These are phyloP conservation scores for Trichoderma gracile DNA, from an alignment of 2,329 filamentous ascomycete genomes.

Conservation along the genomic window DNA sequence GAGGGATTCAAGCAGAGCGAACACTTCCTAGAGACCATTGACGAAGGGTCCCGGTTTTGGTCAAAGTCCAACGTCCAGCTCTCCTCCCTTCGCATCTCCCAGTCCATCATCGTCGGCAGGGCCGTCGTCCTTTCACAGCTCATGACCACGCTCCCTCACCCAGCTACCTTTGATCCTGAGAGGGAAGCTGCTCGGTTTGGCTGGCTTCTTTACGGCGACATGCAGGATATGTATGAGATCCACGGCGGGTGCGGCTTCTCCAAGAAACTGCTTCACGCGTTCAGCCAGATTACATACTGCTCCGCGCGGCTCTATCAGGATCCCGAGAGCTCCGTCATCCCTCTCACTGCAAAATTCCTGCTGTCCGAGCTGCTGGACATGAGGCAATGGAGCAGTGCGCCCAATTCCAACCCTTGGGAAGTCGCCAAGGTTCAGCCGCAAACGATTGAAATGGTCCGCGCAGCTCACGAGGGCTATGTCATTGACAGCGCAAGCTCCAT, in stretches of 20 bases:
- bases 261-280: conserved; percentile 41
- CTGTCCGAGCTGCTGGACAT: conserved; percentile 35
- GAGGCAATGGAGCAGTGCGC: conserved; percentile 42
- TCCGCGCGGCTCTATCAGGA: conserved; percentile 40
- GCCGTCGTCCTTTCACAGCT: conserved; percentile 44
- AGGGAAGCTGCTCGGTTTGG: conserved; percentile 39
- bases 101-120: conserved; percentile 44
- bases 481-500: conserved; percentile 38
- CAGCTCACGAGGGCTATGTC: conserved; percentile 29
- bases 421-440: conserved; percentile 22
- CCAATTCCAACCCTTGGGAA: conserved; percentile 31
- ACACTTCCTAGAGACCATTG: conserved; percentile 39
- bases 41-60: conserved; percentile 43
- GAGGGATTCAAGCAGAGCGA: conserved; percentile 42
- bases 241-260: conserved; percentile 47
- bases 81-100: conserved; percentile 39
- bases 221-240: conserved; percentile 41
- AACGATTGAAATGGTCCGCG: conserved; percentile 38
- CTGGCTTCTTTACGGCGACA: conserved; percentile 43
- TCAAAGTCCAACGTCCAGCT: conserved; percentile 39
- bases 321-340: conserved; percentile 36
- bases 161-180: conserved; percentile 34
- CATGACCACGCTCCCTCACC: conserved; percentile 39
- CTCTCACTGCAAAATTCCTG: conserved; percentile 36
- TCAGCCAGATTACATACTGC: conserved; percentile 43